Conservation (phyloP, 768 basidiomycete species). For the Coprinopsis cinerea region DNA sequence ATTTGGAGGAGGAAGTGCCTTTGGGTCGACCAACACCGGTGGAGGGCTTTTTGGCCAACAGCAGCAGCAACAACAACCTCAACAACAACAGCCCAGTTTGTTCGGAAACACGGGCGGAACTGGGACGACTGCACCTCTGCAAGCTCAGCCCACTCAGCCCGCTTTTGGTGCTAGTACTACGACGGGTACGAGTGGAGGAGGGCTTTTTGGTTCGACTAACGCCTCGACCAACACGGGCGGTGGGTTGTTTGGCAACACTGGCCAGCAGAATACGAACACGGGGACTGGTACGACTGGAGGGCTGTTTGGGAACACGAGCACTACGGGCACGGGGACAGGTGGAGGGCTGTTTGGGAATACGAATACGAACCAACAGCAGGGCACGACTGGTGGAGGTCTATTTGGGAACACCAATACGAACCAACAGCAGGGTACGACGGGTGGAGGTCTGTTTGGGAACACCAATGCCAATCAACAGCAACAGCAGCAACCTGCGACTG, state of each 20-base stretch:
- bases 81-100: conserved; percentile 12
- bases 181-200: conserved; percentile 10
- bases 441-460: conserved; percentile 21
- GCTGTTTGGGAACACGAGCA: conserved; percentile 12
- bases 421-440: conserved; percentile 9
- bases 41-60: conserved; percentile 18
- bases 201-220: conserved; percentile 20
- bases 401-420: conserved; percentile 18
- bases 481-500: conserved; percentile 9
- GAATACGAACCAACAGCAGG: not conserved
- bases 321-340: conserved; percentile 12
- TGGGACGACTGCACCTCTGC: conserved; percentile 1
- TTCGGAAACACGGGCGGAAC: conserved; percentile 8
- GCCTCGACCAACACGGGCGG: conserved; percentile 12
- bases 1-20: conserved; percentile 13
- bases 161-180: conserved; percentile 12
- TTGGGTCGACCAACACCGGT: conserved; percentile 6
- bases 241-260: conserved; percentile 21
- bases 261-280: not conserved
- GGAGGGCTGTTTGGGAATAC: conserved; percentile 11
- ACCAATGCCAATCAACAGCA: conserved; percentile 14
- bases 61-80: conserved; percentile 16
- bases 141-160: conserved; percentile 14
- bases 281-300: conserved; percentile 5
- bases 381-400: conserved; percentile 11